Evolutionary conservation across 2,329 filamentous ascomycete genomes (phyloP).

Genomic region (Diaporthe sp.): DNA sequence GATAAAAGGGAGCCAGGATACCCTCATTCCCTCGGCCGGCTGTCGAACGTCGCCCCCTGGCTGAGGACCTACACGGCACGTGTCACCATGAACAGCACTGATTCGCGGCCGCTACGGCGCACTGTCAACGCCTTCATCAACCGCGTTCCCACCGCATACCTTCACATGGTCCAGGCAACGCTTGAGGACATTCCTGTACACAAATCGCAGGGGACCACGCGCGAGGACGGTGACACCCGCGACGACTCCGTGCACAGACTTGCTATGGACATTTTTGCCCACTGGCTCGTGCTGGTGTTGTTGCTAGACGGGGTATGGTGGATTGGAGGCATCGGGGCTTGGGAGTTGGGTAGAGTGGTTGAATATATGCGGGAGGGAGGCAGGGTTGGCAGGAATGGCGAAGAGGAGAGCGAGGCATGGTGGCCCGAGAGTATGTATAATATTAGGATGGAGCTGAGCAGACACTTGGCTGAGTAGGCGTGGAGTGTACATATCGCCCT

Average conservation of each 20-base stretch:
- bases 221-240: neutral
- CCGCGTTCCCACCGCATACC: constrained; percentile 50
- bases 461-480: neutral
- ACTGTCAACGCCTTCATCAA: constrained; percentile 58
- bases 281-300: constrained; percentile 55
- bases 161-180: constrained; percentile 52
- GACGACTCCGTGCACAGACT: constrained; percentile 43
- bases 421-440: constrained; percentile 54
- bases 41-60: constrained; percentile 51
- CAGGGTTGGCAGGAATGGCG: constrained; percentile 34
- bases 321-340: constrained; percentile 53
- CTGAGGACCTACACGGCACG: constrained; percentile 52
- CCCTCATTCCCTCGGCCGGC: constrained; percentile 40
- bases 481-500: neutral
- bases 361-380: constrained; percentile 35
- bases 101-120: constrained; percentile 51
- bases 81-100: constrained; percentile 48
- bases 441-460: constrained; percentile 38
- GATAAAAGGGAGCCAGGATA: neutral
- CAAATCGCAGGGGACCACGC: neutral
- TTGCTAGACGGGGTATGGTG: constrained; percentile 57
- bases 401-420: constrained; percentile 46
- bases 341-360: constrained; percentile 51
- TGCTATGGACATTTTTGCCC: constrained; percentile 54
- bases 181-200: constrained; percentile 43